phyloP scores from a whole-genome alignment of 2,329 filamentous ascomycete species.

The Sporothrix mexicana region DNA sequence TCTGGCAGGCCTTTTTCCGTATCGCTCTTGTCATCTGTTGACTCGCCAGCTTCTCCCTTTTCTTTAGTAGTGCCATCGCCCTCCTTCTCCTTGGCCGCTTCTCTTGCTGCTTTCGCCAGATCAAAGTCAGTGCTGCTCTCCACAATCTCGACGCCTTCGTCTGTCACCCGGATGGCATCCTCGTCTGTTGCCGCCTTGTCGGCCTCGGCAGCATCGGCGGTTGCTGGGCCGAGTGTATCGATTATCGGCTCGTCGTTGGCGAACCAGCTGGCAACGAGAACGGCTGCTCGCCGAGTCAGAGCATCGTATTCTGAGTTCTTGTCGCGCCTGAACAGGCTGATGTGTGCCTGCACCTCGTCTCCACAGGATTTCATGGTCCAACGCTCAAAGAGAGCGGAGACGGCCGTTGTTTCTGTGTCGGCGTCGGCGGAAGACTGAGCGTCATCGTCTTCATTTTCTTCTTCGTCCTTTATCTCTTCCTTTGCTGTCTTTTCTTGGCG shows the following conservation, averaged over 20 bases:
- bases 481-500: not conserved
- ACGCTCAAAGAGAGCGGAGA: slow-evolving; percentile 53
- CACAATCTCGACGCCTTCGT: slow-evolving; percentile 36
- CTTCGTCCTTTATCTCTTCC: not conserved
- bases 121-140: not conserved
- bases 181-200: slow-evolving; percentile 37
- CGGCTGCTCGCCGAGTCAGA: slow-evolving; percentile 65
- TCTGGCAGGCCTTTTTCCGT: slow-evolving; percentile 45
- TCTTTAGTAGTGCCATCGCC: not conserved
- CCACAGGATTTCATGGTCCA: slow-evolving; percentile 66
- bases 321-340: slow-evolving; percentile 66
- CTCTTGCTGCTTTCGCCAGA: slow-evolving; percentile 1
- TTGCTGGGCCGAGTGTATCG: slow-evolving; percentile 46
- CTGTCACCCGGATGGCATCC: slow-evolving; percentile 34
- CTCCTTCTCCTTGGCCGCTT: not conserved
- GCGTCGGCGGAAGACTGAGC: not conserved
- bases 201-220: slow-evolving; percentile 37
- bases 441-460: slow-evolving; percentile 39
- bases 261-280: slow-evolving; percentile 64
- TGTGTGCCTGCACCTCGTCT: slow-evolving; percentile 77
- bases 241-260: slow-evolving; percentile 52
- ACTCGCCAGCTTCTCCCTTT: too few species aligned
- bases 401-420: slow-evolving; percentile 17
- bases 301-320: slow-evolving; percentile 68
- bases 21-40: not conserved